A percentile compares a stretch with the other conserved stretches of the same genome.
Conservation (phyloP, 495 filamentous ascomycete genomes). For the Hyaloscypha bicolor region DNA sequence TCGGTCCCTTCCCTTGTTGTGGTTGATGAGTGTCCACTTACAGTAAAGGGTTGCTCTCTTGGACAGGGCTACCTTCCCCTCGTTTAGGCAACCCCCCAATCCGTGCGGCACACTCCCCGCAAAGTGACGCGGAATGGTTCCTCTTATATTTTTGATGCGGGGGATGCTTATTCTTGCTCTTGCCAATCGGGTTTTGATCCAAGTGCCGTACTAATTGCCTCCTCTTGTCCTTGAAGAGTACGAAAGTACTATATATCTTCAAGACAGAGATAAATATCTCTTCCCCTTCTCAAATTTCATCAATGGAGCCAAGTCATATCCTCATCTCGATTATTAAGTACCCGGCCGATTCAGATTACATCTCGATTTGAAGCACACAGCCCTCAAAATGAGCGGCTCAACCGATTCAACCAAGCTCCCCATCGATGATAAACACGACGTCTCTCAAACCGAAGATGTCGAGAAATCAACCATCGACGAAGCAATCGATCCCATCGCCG, state of each 20-base stretch:
- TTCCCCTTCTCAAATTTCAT: background rate
- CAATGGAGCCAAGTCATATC: background rate
- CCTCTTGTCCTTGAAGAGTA: background rate
- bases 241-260: background rate
- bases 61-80: background rate
- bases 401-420: background rate
- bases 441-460: background rate
- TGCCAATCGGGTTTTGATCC: background rate
- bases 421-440: background rate
- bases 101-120: background rate
- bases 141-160: background rate
- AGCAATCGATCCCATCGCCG: slow-evolving; percentile 6
- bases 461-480: background rate
- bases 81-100: background rate
- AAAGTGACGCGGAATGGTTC: background rate
- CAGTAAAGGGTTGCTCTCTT: background rate
- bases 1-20: background rate
- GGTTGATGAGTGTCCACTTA: background rate
- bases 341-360: background rate
- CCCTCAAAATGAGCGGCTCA: slow-evolving; percentile 10
- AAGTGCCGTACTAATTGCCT: background rate
- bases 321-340: background rate
- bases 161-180: background rate
- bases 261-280: background rate
- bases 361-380: background rate